Evolutionary conservation across 2,329 filamentous ascomycete species (phyloP), one percentile per base, ranked within the genome.

Genomic region (Aureobasidium melanogenum): DNA sequence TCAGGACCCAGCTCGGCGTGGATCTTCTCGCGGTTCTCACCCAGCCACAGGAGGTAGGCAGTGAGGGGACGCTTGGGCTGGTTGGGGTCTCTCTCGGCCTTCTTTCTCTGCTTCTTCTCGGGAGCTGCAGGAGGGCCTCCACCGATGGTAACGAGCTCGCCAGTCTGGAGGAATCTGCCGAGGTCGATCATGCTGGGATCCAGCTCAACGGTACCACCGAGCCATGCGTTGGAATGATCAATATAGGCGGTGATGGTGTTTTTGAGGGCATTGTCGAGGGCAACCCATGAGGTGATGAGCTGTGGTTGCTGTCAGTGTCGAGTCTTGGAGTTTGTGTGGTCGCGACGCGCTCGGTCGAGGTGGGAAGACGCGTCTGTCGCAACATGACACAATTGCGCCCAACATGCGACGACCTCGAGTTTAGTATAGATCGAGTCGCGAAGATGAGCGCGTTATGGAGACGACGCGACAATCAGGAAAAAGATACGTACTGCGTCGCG

Each of bases 41-140:
- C 88, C 81, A 96, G 91, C 79, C 91, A 97, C 64, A 97, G 80
- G 80, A 97, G 96, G 80, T 95, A 97, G 2, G 93, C 91, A 6
- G 93, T 97, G 71, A 97, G 76, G 9, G 93, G 92, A 55, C 92
- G 86, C 84, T 97, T 97, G 63, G 93, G 93, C 7, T 92, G 92
- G 74, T 96, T 96, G 67, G 92, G 92, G 73, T 97, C 93, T 66
- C 73, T 77, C 71, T 79, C 80, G 70, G 89, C 71, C 34, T 66
- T 66, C 36, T 71, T 69, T 64, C 72, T 73, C 66, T 67, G 69
- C 63, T 68, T 66, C 63, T 66, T 66, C 64, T 67, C 68, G 10
- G 43, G 32, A 52, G 65, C 68, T n/a, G 68, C 66, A 17, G 56
- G 43, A 34, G 43, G 24, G 2, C 43, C 44, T 9, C 44, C 44